Conservation (phyloP, 805 yeast genomes). For the Saccharomyces jurei region DNA sequence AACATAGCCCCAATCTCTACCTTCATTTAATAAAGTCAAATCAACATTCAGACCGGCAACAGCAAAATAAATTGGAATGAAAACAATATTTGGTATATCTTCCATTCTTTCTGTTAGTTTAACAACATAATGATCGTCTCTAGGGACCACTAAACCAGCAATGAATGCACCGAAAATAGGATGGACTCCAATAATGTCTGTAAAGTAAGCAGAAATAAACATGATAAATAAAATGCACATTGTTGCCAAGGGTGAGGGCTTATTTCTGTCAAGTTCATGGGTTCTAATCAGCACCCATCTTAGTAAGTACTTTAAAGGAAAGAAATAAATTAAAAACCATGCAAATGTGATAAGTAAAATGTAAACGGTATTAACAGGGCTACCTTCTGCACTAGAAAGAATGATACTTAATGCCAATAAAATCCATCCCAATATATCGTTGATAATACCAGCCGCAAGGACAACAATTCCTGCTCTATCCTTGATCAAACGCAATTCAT, state of each 20-base stretch:
- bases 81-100: conserved; percentile 61
- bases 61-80: conserved; percentile 75
- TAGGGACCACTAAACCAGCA: conserved; percentile 66
- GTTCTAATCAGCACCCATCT: conserved; percentile 39
- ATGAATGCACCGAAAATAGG: conserved; percentile 82
- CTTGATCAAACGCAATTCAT: conserved; percentile 60
- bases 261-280: conserved; percentile 50
- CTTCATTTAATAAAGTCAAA: conserved; percentile 52
- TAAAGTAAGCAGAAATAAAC: conserved; percentile 63
- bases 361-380: conserved; percentile 60
- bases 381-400: conserved; percentile 58
- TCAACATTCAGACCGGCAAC: conserved; percentile 68
- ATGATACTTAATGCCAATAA: conserved; percentile 68
- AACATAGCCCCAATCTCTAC: conserved; percentile 72
- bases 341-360: conserved; percentile 58
- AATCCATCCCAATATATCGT: conserved; percentile 78
- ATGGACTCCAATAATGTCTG: conserved; percentile 80
- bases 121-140: conserved; percentile 67
- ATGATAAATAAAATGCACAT: conserved; percentile 47
- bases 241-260: conserved; percentile 55
- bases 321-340: conserved; percentile 56
- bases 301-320: conserved; percentile 47
- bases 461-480: conserved; percentile 68
- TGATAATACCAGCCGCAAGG: conserved; percentile 75
- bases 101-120: conserved; percentile 67